Evolutionary conservation across 176 grass and related monocot species (phyloP).

Genomic region (Triticum urartu): DNA sequence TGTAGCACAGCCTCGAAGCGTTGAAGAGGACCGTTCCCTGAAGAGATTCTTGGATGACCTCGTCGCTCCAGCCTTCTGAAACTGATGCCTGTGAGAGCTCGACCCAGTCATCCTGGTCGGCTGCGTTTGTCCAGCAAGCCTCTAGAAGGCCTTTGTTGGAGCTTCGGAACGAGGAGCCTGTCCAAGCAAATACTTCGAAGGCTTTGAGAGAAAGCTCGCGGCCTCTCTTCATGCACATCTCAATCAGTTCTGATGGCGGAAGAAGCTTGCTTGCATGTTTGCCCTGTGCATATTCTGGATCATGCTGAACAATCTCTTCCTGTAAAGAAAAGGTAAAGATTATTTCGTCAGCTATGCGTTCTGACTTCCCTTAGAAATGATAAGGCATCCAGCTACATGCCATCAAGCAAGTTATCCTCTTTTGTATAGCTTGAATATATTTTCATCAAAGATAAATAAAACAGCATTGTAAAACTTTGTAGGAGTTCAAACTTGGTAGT

Average conservation of each 20-base stretch:
- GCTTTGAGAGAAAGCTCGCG: slow-evolving; percentile 79
- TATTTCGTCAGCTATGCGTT: background rate
- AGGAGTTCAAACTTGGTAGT: background rate
- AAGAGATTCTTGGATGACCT: slow-evolving; percentile 55
- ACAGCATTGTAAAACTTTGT: background rate
- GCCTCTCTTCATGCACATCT: slow-evolving; percentile 67
- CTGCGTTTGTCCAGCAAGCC: slow-evolving; percentile 79
- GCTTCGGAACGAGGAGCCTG: slow-evolving; percentile 68
- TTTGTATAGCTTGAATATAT: slow-evolving; percentile 29
- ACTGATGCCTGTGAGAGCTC: slow-evolving; percentile 56
- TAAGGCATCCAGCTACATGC: background rate
- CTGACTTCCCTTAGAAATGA: background rate
- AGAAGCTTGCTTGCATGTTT: slow-evolving; percentile 44
- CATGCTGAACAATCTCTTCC: slow-evolving; percentile 77
- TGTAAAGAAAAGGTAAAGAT: slow-evolving; percentile 29
- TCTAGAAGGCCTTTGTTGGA: slow-evolving; percentile 80
- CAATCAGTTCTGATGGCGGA: slow-evolving; percentile 69
- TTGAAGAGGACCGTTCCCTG: slow-evolving; percentile 62
- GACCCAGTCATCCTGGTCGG: slow-evolving; percentile 83
- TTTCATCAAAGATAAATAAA: slow-evolving; percentile 7
- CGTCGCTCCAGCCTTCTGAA: slow-evolving; percentile 77
- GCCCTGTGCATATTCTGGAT: slow-evolving; percentile 40
- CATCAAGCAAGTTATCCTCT: slow-evolving; percentile 5
- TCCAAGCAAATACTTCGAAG: slow-evolving; percentile 90
- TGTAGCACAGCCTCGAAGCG: slow-evolving; percentile 69